Evolutionary conservation across 2,329 filamentous ascomycete species (phyloP).

Genomic region (Aquanectria penicillioides): DNA sequence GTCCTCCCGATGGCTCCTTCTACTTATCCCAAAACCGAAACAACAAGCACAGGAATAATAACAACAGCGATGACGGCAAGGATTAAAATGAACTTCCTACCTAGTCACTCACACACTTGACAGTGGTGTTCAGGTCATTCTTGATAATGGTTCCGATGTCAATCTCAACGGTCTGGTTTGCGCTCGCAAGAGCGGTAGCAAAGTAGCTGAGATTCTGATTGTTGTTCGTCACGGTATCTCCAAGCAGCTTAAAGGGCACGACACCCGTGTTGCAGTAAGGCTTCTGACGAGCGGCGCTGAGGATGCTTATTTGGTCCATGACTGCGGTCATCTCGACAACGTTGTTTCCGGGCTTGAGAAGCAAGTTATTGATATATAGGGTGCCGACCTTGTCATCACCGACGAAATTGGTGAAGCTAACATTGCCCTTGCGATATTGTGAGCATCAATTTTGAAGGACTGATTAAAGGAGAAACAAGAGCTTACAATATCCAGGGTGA

Average conservation of each 20-base stretch:
- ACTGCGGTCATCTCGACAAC: conserved; percentile 62
- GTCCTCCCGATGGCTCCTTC: background rate
- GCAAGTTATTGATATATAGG: conserved; percentile 66
- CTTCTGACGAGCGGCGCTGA: conserved; percentile 49
- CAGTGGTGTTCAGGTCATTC: conserved; percentile 41
- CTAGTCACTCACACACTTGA: conserved; percentile 35
- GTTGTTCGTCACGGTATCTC: conserved; percentile 61
- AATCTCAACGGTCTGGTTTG: conserved; percentile 62
- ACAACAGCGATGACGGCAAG: too few relatives aligned
- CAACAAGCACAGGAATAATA: background rate
- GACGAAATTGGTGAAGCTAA: conserved; percentile 68
- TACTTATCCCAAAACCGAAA: background rate
- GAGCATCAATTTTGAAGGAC: conserved; percentile 2
- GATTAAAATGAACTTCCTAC: background rate
- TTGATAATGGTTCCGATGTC: conserved; percentile 59
- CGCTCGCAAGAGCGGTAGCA: conserved; percentile 61
- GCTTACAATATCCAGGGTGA: conserved; percentile 72
- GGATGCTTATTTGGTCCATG: conserved; percentile 60
- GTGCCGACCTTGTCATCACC: conserved; percentile 62
- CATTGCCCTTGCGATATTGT: conserved; percentile 62
- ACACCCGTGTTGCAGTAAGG: conserved; percentile 65
- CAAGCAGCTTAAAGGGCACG: conserved; percentile 65
- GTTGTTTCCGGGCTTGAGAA: conserved; percentile 69
- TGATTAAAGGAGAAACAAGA: background rate
- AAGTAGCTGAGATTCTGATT: conserved; percentile 67